These are phyloP conservation scores for Trametes sp. DNA, from an alignment of 1,284 basidiomycete genomes.

Conservation along the genomic window DNA sequence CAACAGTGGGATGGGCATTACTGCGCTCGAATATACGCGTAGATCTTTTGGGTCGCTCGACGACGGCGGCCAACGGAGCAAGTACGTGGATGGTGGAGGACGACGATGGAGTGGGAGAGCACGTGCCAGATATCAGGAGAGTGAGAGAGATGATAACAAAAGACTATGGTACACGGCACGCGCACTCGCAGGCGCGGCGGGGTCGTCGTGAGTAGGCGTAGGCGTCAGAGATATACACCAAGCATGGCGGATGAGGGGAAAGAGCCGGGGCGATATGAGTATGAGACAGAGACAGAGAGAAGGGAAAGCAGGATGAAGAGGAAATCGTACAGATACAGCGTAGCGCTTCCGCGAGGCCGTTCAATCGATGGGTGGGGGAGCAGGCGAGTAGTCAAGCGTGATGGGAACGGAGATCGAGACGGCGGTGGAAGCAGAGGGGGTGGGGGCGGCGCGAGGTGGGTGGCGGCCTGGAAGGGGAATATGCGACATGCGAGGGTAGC, in stretches of 20 bases:
- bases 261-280: background rate
- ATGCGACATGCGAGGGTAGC: slow-evolving; percentile 27
- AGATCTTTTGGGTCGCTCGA: slow-evolving; percentile 19
- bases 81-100: background rate
- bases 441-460: background rate
- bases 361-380: background rate
- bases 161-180: slow-evolving; percentile 26
- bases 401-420: background rate
- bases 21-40: slow-evolving; percentile 21
- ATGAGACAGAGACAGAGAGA: slow-evolving; percentile 3
- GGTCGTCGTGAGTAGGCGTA: slow-evolving; percentile 10
- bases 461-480: slow-evolving; percentile 9
- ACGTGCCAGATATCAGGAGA: slow-evolving; percentile 5
- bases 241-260: slow-evolving; percentile 4
- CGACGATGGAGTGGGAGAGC: background rate
- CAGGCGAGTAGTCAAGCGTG: slow-evolving; percentile 1
- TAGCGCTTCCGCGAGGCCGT: background rate
- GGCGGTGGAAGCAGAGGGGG: background rate
- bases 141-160: no score
- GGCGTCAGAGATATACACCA: no score
- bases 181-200: slow-evolving; percentile 4
- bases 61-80: slow-evolving; percentile 6
- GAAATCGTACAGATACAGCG: slow-evolving; percentile 17
- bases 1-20: slow-evolving; percentile 3
- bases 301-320: slow-evolving; percentile 5